Percentiles rank a stretch among this genome's conserved stretches.
Conservation (phyloP, 257 asterid species). For the Nicotiana otophora region DNA sequence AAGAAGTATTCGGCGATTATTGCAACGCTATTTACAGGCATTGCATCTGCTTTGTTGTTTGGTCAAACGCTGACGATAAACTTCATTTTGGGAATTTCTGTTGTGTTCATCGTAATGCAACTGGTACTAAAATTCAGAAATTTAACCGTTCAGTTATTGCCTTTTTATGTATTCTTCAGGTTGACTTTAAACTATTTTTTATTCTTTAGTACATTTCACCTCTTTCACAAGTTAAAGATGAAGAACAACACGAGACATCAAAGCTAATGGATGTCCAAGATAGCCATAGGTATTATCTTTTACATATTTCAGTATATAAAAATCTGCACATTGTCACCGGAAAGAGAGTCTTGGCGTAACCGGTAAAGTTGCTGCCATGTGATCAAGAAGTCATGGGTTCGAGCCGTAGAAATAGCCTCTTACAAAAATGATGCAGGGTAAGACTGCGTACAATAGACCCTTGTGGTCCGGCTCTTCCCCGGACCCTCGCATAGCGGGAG, state of each 20-base stretch:
- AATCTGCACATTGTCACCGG: no score
- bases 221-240: conserved; percentile 83
- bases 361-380: no score
- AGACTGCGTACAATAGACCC: no score
- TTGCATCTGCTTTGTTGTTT: conserved; percentile 86
- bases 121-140: conserved; percentile 51
- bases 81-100: conserved; percentile 88
- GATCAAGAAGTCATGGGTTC: no score
- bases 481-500: no score
- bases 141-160: no score
- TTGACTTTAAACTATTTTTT: conserved; percentile 9
- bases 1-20: conserved; percentile 94
- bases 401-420: no score
- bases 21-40: conserved; percentile 97
- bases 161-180: conserved; percentile 2
- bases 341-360: no score
- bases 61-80: conserved; percentile 90
- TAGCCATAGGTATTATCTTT: conserved; percentile 39
- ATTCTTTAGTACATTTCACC: conserved; percentile 76
- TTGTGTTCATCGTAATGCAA: conserved; percentile 97
- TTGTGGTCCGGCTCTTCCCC: rapidly evolving
- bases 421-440: no score
- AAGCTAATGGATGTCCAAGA: conserved; percentile 38
- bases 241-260: conserved; percentile 46
- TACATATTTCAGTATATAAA: not conserved